Evolutionary conservation across 2,329 filamentous ascomycete genomes (phyloP).

Genomic region (Epichloe brachyelytri): DNA sequence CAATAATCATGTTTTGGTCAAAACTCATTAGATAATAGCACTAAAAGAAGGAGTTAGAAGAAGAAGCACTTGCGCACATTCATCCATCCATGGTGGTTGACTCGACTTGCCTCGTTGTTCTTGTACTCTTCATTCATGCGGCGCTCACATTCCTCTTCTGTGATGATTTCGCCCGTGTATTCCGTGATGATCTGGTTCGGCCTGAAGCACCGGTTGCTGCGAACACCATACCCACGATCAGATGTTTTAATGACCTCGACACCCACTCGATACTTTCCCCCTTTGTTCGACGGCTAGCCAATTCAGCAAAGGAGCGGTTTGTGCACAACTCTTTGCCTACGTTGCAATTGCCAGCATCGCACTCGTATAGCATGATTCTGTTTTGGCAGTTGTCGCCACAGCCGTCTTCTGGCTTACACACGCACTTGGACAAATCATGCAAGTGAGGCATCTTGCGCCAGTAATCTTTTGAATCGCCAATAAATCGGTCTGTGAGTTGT

Average conservation of each 20-base stretch:
- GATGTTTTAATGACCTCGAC: constrained; percentile 89
- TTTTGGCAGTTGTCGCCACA: constrained; percentile 90
- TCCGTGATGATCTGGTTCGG: constrained; percentile 95
- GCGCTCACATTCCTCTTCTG: constrained; percentile 80
- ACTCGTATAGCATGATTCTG: constrained; percentile 94
- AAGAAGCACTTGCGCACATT: not conserved
- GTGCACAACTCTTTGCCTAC: constrained; percentile 60
- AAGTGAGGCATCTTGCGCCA: constrained; percentile 71
- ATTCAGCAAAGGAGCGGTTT: constrained; percentile 76
- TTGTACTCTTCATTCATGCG: constrained; percentile 92
- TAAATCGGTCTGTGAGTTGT: constrained; percentile 59
- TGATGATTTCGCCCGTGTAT: constrained; percentile 96
- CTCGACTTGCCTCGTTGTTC: constrained; percentile 63
- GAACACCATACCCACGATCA: constrained; percentile 82
- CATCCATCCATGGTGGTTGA: not conserved
- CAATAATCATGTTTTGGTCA: constrained; percentile 96
- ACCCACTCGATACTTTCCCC: constrained; percentile 84
- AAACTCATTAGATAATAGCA: constrained; percentile 99
- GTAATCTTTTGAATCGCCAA: constrained; percentile 65
- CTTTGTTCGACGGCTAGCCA: constrained; percentile 60
- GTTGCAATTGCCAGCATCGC: constrained; percentile 79
- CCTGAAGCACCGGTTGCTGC: constrained; percentile 76
- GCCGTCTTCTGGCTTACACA: constrained; percentile 63
- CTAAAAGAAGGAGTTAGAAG: constrained; percentile 31
- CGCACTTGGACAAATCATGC: constrained; percentile 63